Evolutionary conservation across 2,329 filamentous ascomycete species (phyloP), one percentile per base, ranked within the genome.

Genomic region (Aspergillus ochraceus): DNA sequence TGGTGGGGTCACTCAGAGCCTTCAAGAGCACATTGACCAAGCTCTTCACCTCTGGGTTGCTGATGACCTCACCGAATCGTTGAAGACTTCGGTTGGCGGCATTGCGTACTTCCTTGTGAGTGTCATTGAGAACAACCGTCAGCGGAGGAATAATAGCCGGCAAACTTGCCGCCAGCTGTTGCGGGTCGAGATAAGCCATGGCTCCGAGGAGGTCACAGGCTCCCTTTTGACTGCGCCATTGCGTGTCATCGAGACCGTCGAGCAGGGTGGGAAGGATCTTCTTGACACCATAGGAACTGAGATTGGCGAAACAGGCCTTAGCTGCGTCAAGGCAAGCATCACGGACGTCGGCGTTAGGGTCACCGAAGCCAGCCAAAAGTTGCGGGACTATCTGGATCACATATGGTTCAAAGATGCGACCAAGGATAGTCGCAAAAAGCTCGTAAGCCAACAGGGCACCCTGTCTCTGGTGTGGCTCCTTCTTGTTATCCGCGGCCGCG

Each of bases 201-300:
- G 95, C 95, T 74, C 95, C 95, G 14, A 99, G 84, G 26, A 97
- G 88, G 73, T 99, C 95, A 72, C 95, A 99, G 56, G 95, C 95
- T 68, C 96, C 95, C 80, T 96, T 97, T 79, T 99, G 98, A 79
- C 92, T 98, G 71, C 95, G 90, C 95, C 95, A 99, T 75, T 98
- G 94, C 55, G 91, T 87, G 65, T 99, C 95, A 64, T 98, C 93
- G 10, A 99, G 86, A 59, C 96, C 95, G 65, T 95, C 88, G 2
- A 99, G 84, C 8, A 99, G 84, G 12, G 91, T 97, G 3, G 95
- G 95, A 65, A 99, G 81, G 64, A 99, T 93, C 71, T 95, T 86
- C 79, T 97, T 96, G 60, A 99, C 96, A 75, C 95, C 95, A 69
- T 91, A 99, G 0, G 95, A 98, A 77, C 92, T 98, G 58, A 99